Conservation (phyloP, 331 rosid genomes). For the Malus hybrid region DNA sequence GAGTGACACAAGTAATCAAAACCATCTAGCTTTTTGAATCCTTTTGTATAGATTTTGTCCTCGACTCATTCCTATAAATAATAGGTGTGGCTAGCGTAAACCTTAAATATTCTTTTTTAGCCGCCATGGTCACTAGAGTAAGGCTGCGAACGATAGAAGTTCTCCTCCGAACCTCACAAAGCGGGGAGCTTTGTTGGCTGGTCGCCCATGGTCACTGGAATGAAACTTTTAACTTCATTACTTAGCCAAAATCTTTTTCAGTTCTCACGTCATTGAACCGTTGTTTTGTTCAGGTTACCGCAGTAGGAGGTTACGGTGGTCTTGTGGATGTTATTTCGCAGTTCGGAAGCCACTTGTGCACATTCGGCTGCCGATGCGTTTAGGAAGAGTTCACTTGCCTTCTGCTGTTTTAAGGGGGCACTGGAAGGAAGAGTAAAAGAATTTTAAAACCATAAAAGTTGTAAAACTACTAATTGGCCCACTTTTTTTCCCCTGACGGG, state of each 20-base stretch:
- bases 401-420: neutral
- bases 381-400: neutral
- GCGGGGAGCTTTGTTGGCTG: no score
- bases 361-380: conserved; percentile 47
- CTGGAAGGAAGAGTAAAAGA: neutral
- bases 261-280: conserved; percentile 6
- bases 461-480: neutral
- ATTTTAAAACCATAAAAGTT: neutral
- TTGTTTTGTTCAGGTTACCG: conserved; percentile 58
- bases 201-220: neutral
- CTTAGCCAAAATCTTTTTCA: no score
- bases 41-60: neutral
- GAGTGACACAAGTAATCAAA: neutral
- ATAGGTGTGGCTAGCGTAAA: neutral
- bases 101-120: neutral
- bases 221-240: neutral
- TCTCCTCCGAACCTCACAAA: no score
- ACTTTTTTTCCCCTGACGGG: neutral
- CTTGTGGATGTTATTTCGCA: conserved; percentile 85
- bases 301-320: conserved; percentile 88
- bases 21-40: neutral
- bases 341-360: conserved; percentile 91
- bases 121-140: neutral
- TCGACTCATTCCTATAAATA: neutral
- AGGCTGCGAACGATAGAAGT: no score